Conservation (phyloP, 2,329 filamentous ascomycete genomes). For the Byssochlamys sp. region DNA sequence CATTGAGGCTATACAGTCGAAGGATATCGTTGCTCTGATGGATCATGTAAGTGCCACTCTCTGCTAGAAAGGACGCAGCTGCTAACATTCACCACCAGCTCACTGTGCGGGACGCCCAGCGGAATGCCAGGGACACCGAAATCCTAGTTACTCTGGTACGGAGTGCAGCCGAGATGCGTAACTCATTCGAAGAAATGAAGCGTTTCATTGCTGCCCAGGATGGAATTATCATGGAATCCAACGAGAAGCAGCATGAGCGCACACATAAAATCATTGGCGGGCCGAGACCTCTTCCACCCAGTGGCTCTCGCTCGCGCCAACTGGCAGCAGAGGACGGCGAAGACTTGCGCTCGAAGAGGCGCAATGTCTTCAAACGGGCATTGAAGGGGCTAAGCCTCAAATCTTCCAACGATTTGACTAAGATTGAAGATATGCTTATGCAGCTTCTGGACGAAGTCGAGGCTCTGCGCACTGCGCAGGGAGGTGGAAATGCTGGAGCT, state of each 20-base stretch:
- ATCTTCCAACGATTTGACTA: conserved; percentile 74
- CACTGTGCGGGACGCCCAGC: conserved; percentile 90
- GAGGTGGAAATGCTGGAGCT: conserved; percentile 22
- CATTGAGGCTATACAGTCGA: conserved; percentile 85
- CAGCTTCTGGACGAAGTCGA: conserved; percentile 89
- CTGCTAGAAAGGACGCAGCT: conserved; percentile 1
- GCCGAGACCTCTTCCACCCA: conserved; percentile 69
- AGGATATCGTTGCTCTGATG: conserved; percentile 95
- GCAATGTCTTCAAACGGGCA: conserved; percentile 89
- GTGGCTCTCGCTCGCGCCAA: conserved; percentile 42
- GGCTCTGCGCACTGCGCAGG: conserved; percentile 56
- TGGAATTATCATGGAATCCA: conserved; percentile 73
- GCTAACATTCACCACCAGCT: conserved; percentile 44
- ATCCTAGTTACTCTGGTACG: conserved; percentile 89
- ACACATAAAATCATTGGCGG: conserved; percentile 76
- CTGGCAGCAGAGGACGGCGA: conserved; percentile 44
- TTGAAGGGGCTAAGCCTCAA: conserved; percentile 81
- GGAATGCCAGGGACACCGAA: conserved; percentile 91
- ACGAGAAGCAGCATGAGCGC: conserved; percentile 79
- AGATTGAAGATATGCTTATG: conserved; percentile 85
- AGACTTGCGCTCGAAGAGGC: conserved; percentile 64
- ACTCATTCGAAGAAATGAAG: conserved; percentile 91
- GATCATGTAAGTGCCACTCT: conserved; percentile 60
- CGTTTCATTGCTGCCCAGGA: conserved; percentile 83
- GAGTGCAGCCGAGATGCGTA: conserved; percentile 91